Base-by-base conservation (phyloP, 2,329 filamentous ascomycete genomes). In the Davidsoniella australis region DNA sequence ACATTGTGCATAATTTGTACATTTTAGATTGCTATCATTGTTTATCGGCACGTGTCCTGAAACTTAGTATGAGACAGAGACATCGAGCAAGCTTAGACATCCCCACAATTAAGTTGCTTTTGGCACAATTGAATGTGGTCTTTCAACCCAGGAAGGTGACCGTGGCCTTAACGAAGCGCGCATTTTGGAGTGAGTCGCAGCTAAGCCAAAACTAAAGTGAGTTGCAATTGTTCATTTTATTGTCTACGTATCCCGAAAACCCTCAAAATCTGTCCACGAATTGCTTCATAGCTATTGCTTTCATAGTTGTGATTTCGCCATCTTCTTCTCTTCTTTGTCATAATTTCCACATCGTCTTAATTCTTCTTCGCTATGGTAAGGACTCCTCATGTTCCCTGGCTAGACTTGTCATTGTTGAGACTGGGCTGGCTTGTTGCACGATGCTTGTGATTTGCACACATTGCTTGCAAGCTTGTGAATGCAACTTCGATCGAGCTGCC, bases 111-210 rank as follows among this genome's bases (percentile, higher is more conserved):
- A 6, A 6, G 44, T 46, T 46, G 44, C 17, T 3, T 23, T 24
- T 46, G 17, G 18, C 2, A 10, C 18, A 24, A 8, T n/a, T 17
- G 38, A 39, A 23, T 33, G 12, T 33, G 29, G 29, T 9, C 20
- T 4, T 23, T 23, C 20, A 23, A 44, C 14, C 24, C 9, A 39
- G 44, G 38, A 46, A 24, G 38, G 44, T 46, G 44, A 46, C 44
- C 44, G 44, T 46, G 44, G 44, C 44, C 44, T 46, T 46, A 16
- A 46, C 44, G 37, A 18, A 39, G 36, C 18, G 44, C 33, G 44
- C 44, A 46, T 46, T 16, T 39, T 46, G 44, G 23, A n/a, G 36
- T 18, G 14, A 46, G 38, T 16, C 29, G 18, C 9, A n/a, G 44
- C 26, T 38, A 33, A 33, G 26, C 8, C 8, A 33, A 33, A 33